Base-by-base conservation (phyloP, 768 basidiomycete species). In the Myochromella boudieri region DNA sequence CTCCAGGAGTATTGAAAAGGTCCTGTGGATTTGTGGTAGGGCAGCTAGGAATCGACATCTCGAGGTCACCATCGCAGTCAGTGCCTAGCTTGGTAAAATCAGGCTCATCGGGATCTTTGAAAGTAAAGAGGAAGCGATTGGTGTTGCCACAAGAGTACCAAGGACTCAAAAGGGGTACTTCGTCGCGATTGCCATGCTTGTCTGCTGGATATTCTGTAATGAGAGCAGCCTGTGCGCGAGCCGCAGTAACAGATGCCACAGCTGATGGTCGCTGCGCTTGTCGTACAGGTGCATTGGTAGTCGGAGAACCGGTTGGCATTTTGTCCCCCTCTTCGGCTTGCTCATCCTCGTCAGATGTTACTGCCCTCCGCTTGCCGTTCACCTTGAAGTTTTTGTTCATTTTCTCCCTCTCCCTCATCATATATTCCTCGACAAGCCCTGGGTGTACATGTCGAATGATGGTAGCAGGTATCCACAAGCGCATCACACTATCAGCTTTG, bases 401-500 rank as follows among this genome's bases (percentile, higher is more conserved):
- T 48, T 58, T 57, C 43, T 63, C 54, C 10, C 54, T 46, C 14
- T 63, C 69, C 36, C 18, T 26, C 37, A 40, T 36, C 7, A 79
- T 72, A 51, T 70, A 84, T 12, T 65, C 68, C 27, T 74, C 65
- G 3, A 76, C 75, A 9, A 85, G 56, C 14, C 64, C 66, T 4
- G 84, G 82, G 44, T 75, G 77, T 5, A 76, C 81, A 10, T 71
- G 61, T 17, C 64, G 62, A 43, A 88, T 63, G 62, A 90, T 77
- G 31, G 66, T 72, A 3, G 77, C 84, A 0, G 85, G 80, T 33
- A 88, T 64, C 87, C 87, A 89, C 25, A 85, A 57, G 24, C 74
- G 67, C 29, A 82, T 55, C 12, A 68, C 64, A 38, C 68, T 70
- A 11, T 71, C 68, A 0, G 77, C 75, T 37, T 56, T 48, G 27